phyloP scores from a whole-genome alignment of 2,329 filamentous ascomycete genomes.

The Teratosphaeria destructans region DNA sequence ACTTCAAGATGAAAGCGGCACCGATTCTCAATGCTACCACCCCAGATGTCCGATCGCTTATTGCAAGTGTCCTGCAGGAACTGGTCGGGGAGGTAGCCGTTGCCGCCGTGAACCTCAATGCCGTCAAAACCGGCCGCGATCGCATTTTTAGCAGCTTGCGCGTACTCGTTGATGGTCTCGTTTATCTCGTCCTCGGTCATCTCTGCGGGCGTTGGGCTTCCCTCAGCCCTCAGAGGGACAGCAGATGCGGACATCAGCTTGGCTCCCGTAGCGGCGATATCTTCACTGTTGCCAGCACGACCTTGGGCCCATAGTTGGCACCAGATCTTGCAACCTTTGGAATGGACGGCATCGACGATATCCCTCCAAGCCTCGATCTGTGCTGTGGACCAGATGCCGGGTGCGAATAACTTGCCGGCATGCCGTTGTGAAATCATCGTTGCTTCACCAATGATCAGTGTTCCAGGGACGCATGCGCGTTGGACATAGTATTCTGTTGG shows the following conservation, averaged over 20 bases:
- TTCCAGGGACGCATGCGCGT: slow-evolving; percentile 20
- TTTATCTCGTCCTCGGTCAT: slow-evolving; percentile 39
- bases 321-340: slow-evolving; percentile 39
- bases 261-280: slow-evolving; percentile 10
- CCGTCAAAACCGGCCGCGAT: slow-evolving; percentile 47
- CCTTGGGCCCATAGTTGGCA: slow-evolving; percentile 39
- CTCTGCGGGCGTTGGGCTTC: slow-evolving; percentile 6
- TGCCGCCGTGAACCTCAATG: slow-evolving; percentile 40
- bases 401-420: slow-evolving; percentile 16
- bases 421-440: slow-evolving; percentile 21
- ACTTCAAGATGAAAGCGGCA: slow-evolving; percentile 48
- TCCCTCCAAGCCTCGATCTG: slow-evolving; percentile 41
- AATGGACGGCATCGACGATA: slow-evolving; percentile 41
- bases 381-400: slow-evolving; percentile 21
- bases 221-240: slow-evolving; percentile 18
- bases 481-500: slow-evolving; percentile 24
- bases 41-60: slow-evolving; percentile 40
- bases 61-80: slow-evolving; percentile 43
- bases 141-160: slow-evolving; percentile 39
- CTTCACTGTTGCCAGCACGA: slow-evolving; percentile 31
- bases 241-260: slow-evolving; percentile 23
- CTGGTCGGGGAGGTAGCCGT: slow-evolving; percentile 45
- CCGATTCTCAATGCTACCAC: slow-evolving; percentile 42
- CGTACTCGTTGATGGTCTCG: slow-evolving; percentile 32
- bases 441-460: slow-evolving; percentile 24